Base-by-base conservation (phyloP, 352 stramenopile genomes). In the Globisporangium emineosum region DNA sequence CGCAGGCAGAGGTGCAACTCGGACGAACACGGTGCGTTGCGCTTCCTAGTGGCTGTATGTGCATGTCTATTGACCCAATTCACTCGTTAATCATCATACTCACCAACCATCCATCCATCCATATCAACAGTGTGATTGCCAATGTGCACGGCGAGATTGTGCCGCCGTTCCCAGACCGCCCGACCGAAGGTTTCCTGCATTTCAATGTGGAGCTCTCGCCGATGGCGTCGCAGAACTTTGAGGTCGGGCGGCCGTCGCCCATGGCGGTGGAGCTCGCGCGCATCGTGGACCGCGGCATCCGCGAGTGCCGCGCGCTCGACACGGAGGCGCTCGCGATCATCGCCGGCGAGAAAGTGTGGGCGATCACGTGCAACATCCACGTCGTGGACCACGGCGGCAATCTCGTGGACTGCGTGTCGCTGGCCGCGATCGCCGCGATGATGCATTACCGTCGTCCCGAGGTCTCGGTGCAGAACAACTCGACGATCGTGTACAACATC, bases 271-370 rank as follows among this genome's bases (percentile, higher is more conserved):
- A 96, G 67, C 85, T 98, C 56, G 78, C 96, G 49, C 76, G 92
- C 37, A 85, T 97, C 21, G 77, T 98, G 54, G 95, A 98, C 73
- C 86, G 92, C 21, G 92, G 91, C 37, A 81, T 98, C 47, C 81
- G 96, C 49, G 87, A 97, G 53, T 95, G 91, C 63, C 88, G 91
- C 12, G 91, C 93, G 9, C 80, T 99, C 10, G 96, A 99, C 78
- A 96, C 89, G 6, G 96, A 99, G 75, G 94, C 94, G 40, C 81
- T 99, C 50, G 97, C 91, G 49, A 88, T 99, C 37, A 74, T 97
- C 35, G 81, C 88, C n/a, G 94, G 94, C 40, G 80, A 95, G 57
- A 98, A 97, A 77, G 96, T 93, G 27, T 99, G 96, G 96, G 78
- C 90, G 42, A 89, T 99, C 54, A 90, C 84, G 40, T 92, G 97